phyloP scores from a whole-genome alignment of 305 asterid genomes.

The Rubia occidens region DNA sequence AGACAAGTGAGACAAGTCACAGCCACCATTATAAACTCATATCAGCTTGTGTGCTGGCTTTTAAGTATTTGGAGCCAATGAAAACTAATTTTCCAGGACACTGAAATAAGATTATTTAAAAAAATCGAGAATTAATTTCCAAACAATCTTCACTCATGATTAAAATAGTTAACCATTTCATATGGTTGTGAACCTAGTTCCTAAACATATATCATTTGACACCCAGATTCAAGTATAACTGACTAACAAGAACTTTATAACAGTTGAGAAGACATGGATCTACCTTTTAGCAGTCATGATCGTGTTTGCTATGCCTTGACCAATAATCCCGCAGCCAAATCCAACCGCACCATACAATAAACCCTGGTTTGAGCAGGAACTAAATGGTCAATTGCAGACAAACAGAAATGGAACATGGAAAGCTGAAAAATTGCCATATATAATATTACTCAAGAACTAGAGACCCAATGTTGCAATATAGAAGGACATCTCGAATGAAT shows the following conservation, averaged over 20 bases:
- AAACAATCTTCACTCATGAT: background rate
- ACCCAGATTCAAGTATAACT: background rate
- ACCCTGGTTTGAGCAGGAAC: constrained; percentile 38
- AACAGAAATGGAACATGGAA: background rate
- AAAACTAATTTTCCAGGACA: background rate
- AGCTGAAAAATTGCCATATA: background rate
- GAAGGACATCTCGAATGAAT: background rate
- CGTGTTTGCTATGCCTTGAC: constrained; percentile 88
- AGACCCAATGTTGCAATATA: background rate
- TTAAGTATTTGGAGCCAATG: background rate
- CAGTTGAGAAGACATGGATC: background rate
- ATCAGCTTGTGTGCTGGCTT: background rate
- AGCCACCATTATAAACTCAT: background rate
- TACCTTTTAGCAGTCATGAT: constrained; percentile 86
- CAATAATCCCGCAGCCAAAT: constrained; percentile 69
- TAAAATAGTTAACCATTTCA: background rate
- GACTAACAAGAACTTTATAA: background rate
- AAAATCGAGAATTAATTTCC: background rate
- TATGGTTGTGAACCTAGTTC: background rate
- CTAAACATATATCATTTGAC: background rate
- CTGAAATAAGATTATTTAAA: background rate
- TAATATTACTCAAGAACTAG: background rate
- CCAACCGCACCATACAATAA: constrained; percentile 76
- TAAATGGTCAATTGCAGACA: background rate
- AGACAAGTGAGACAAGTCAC: background rate